Evolutionary conservation across 2,329 filamentous ascomycete genomes (phyloP).

Genomic region (Aspergillus tamarii): DNA sequence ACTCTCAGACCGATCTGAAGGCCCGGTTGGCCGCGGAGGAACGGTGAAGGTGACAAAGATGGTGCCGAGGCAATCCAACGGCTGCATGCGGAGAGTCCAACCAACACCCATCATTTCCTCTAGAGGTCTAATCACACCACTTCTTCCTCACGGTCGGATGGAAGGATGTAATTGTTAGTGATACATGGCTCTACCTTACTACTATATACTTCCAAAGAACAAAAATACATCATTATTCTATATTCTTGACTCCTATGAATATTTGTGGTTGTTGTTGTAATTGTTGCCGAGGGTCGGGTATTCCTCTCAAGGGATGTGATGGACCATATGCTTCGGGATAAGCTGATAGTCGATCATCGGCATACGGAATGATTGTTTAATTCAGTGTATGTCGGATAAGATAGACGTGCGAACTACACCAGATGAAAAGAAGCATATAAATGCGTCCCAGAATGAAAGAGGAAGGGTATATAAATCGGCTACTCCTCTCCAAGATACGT

Average conservation of each 20-base stretch:
- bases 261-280: not conserved
- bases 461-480: too few relatives aligned
- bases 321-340: not conserved
- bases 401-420: not conserved
- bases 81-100: constrained; percentile 28
- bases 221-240: too few relatives aligned
- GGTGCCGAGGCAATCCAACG: constrained; percentile 21
- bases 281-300: not conserved
- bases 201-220: too few relatives aligned
- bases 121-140: not conserved
- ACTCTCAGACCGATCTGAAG: not conserved
- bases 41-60: not conserved
- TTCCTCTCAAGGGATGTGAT: not conserved
- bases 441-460: too few relatives aligned
- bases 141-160: not conserved
- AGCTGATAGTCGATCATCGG: not conserved
- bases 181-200: too few relatives aligned
- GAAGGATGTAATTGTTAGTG: not conserved
- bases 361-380: not conserved
- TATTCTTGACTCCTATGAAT: too few relatives aligned
- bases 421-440: too few relatives aligned
- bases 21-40: constrained; percentile 24
- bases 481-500: not conserved
- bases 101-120: not conserved
- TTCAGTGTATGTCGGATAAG: not conserved